Evolutionary conservation across 2,329 filamentous ascomycete genomes (phyloP).

Genomic region (Exophiala aquamarina): DNA sequence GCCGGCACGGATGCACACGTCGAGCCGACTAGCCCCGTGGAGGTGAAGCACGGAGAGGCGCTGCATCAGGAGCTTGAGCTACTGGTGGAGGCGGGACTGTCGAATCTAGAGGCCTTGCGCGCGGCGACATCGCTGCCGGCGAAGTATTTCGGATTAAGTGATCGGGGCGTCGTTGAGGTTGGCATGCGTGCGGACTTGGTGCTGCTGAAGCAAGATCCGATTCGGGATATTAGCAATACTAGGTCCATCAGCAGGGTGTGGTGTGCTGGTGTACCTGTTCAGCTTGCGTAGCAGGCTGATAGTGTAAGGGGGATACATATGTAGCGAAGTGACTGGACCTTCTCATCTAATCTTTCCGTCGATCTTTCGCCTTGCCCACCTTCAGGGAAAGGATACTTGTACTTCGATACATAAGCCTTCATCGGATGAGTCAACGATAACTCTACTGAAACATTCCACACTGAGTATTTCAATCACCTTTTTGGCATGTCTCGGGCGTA

Average conservation of each 20-base stretch:
- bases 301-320: no score
- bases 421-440: no score
- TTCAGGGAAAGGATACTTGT: no score
- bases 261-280: constrained; percentile 5
- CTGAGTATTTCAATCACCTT: no score
- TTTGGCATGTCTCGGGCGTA: no score
- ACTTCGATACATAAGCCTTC: no score
- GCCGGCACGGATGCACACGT: constrained; percentile 27
- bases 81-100: constrained; percentile 27
- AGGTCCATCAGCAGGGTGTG: constrained; percentile 6
- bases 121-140: constrained; percentile 27
- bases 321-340: no score
- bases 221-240: constrained; percentile 4
- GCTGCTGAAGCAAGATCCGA: constrained; percentile 3
- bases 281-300: no score
- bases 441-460: no score
- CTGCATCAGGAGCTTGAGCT: constrained; percentile 27
- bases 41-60: constrained; percentile 9
- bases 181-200: constrained; percentile 8
- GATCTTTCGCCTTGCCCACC: no score
- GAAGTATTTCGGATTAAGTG: constrained; percentile 20
- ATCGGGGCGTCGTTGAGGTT: constrained; percentile 25
- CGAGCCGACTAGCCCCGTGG: background rate
- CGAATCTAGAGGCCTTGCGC: constrained; percentile 22
- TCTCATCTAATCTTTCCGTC: no score